Percentiles rank a stretch among this genome's conserved stretches.
These are phyloP conservation scores for Geotrichum phurueaensis DNA, from an alignment of 1,139 yeast genomes.

Conservation along the genomic window DNA sequence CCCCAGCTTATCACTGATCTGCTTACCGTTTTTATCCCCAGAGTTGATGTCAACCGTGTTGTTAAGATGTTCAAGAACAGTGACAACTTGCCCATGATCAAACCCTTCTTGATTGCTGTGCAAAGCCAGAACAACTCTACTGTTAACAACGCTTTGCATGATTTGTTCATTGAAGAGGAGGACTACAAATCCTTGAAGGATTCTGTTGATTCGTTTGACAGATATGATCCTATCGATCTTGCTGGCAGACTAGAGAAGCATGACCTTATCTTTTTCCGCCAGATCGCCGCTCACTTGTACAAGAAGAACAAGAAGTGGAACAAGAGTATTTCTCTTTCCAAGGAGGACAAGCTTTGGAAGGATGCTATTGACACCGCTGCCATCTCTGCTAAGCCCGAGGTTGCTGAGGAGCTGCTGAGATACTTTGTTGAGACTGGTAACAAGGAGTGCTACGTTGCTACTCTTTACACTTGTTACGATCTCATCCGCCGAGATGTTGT, in stretches of 20 bases:
- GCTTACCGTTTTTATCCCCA: conserved; percentile 78
- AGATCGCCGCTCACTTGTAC: conserved; percentile 89
- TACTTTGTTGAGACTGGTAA: conserved; percentile 97
- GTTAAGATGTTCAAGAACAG: conserved; percentile 92
- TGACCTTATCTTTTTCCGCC: conserved; percentile 84
- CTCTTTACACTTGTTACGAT: conserved; percentile 80
- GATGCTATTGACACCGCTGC: conserved; percentile 93
- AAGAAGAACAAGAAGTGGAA: conserved; percentile 90
- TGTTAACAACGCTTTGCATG: conserved; percentile 94
- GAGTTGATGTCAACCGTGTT: conserved; percentile 90
- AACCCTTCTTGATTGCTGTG: conserved; percentile 89
- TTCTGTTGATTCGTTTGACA: conserved; percentile 83
- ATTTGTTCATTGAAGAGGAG: conserved; percentile 90
- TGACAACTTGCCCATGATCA: conserved; percentile 91
- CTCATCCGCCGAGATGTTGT: conserved; percentile 77
- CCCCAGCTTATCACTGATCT: conserved; percentile 87
- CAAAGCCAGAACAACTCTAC: conserved; percentile 84
- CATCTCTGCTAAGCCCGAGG: conserved; percentile 67
- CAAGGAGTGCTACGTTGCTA: conserved; percentile 90
- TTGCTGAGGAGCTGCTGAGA: conserved; percentile 80
- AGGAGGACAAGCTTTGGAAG: conserved; percentile 89
- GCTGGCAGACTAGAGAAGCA: conserved; percentile 93
- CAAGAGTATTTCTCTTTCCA: conserved; percentile 82
- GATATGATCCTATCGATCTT: conserved; percentile 85
- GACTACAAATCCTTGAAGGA: conserved; percentile 84